Evolutionary conservation across 2,329 filamentous ascomycete genomes (phyloP), one percentile per base, ranked within the genome.

Genomic region (Aspergillus felis): DNA sequence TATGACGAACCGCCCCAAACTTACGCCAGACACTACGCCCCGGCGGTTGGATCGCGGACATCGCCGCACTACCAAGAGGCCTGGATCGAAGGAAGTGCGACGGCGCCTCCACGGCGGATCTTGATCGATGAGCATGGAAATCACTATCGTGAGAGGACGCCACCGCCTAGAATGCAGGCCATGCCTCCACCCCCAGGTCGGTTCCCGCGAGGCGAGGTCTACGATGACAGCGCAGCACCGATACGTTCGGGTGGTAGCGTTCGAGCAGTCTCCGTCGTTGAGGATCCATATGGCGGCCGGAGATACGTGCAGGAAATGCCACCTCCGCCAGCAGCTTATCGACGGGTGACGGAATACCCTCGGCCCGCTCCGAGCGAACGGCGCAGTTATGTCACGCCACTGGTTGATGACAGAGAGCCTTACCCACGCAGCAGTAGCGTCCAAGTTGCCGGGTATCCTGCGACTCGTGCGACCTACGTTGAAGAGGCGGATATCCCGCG

Each of bases 41-140:
- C 71, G 27, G 66, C 69, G 32, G 67, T 71, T 69, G 76, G 63
- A 69, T 79, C 68, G 35, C 72, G 68, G 9, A 64, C 67, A 3
- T 71, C 69, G 5, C 69, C 74, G 10, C 63, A 68, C 22, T 73
- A 74, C 55, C 74, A 71, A 22, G 75, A 77, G 50, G 60, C 72
- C n/a, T 79, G 78, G 59, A 72, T 74, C 46, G 74, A 77, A 52
- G 73, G 72, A 41, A 68, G 77, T 42, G 66, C 72, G 54, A 80
- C 83, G 76, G 79, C 79, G 51, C 79, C 83, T 6, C 81, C 83
- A 20, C 79, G 87, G 55, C 85, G 87, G 60, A 88, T 96, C 61
- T 81, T 96, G 35, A 81, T 95, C 55, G 92, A 97, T 74, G 86
- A 90, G 60, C 90, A 87, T 73, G 92, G 92, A 44, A 90, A 90